Evolutionary conservation across 768 basidiomycete species (phyloP).

Genomic region (Podaxis mareebaensis): DNA sequence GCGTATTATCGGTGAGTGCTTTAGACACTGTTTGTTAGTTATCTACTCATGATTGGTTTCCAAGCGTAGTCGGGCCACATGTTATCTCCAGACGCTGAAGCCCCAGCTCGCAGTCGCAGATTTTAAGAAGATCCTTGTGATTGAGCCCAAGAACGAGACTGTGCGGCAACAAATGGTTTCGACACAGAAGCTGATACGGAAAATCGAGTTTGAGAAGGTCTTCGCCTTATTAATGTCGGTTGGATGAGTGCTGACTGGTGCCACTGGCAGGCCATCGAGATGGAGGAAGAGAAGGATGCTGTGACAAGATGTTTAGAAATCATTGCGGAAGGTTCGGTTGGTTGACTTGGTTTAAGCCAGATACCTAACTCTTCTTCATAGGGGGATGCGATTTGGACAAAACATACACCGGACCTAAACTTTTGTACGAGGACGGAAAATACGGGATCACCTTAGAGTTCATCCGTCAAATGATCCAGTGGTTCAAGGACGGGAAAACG

Average conservation of each 20-base stretch:
- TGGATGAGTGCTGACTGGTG: not conserved
- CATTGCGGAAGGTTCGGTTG: conserved; percentile 65
- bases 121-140: conserved; percentile 76
- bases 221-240: conserved; percentile 3
- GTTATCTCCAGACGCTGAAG: conserved; percentile 87
- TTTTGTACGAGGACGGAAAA: conserved; percentile 62
- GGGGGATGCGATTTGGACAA: conserved; percentile 82
- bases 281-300: conserved; percentile 84
- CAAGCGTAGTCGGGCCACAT: conserved; percentile 72
- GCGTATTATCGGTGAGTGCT: conserved; percentile 74
- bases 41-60: conserved; percentile 1
- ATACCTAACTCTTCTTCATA: conserved; percentile 22
- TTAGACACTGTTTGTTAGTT: not conserved
- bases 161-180: conserved; percentile 80
- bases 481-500: conserved; percentile 95
- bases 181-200: conserved; percentile 88
- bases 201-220: conserved; percentile 94
- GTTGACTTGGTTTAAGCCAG: not conserved
- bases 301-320: conserved; percentile 77
- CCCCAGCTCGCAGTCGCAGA: conserved; percentile 85
- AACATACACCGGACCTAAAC: conserved; percentile 72
- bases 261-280: conserved; percentile 74
- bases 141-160: conserved; percentile 86
- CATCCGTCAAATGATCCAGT: conserved; percentile 81
- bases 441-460: conserved; percentile 78